Base-by-base conservation (phyloP, 2,329 filamentous ascomycete species). In the Pochonia chlamydosporia region DNA sequence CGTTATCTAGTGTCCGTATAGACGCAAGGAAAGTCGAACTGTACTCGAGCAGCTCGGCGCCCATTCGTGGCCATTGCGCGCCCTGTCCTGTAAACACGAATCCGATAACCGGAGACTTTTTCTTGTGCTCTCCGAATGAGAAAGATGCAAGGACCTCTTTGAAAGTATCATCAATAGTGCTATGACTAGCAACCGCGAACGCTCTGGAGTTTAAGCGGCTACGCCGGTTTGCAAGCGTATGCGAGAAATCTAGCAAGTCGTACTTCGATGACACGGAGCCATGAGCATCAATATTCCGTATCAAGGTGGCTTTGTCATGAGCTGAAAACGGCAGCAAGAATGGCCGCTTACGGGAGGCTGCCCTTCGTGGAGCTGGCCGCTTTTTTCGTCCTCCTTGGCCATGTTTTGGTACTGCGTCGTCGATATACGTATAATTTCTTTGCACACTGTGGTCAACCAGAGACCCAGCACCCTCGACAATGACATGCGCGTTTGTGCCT, bases 51-150 rank as follows among this genome's bases (percentile, higher is more conserved):
- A 60, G 41, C 14, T 55, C 45, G 2, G 23, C 26, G 2, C 56
- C 60, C 59, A 62, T 62, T 1, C 40, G 25, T 5, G 57, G 23
- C 41, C 42, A 45, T 21, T 49, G 42, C 21, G 42, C 35, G 11
- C 47, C 47, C 36, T 45, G 43, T 7, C 63, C 61, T 2, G 63
- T 63, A 46, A 64, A 66, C 5, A 65, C 50, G 14, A 46, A 40
- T 6, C 23, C 42, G 5, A 23, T 9, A 11, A 31, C 16, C 3
- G 20, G 18, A 2, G 11, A 7, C 31, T 26, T 28, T 20, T 16
- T 44, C 10, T 16, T 3, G 23, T 11, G 3, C 5, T 25, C 21
- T 4, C 14, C 23, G 25, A 13, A 18, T 4, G 2, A 16, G 23
- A 39, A 26, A n/a, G n/a, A 5, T 10, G 14, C 10, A n/a, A 10